Base-by-base conservation (phyloP, 495 filamentous ascomycete species). In the Neurospora tetraspora region DNA sequence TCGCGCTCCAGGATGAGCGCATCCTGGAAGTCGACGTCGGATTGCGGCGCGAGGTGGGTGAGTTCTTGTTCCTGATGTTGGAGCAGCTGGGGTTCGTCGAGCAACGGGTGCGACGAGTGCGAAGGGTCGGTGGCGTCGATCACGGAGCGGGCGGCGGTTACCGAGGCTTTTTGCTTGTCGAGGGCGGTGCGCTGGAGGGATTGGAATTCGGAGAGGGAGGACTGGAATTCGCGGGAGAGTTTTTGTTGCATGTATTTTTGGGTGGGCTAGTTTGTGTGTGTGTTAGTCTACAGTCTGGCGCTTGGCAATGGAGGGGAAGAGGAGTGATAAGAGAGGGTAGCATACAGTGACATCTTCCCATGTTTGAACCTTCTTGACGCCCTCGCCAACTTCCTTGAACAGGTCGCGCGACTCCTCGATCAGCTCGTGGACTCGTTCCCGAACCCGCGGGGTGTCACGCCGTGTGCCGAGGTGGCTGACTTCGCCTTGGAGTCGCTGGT, bases 11-110 rank as follows among this genome's bases (percentile, higher is more conserved):
- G 89, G 79, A 99, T 98, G 40, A 99, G 83, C 12, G 91, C 89
- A 74, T 98, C 96, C 78, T 99, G 96, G 84, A 98, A 99, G 77
- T 98, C 94, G 69, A 99, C 96, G 77, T 99, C 96, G 78, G 93
- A 91, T 79, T 99, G 96, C 42, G 94, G 88, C 2, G 96, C 96
- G 2, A 98, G 87, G 18, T 91, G 92, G 36, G 91, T 84, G 76
- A 92, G 88, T 75, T 96, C 89, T 78, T 95, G 89, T 71, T 95
- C 86, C 77, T 94, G 92, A 70, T 87, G 85, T 37, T 87, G 85
- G 74, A 91, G 88, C 71, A 88, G 86, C 69, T 88, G 86, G 37
- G 85, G 82, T 73, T 80, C 74, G 7, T 71, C 68, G 31, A 74
- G 73, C 14, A 77, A 74, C 42, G 79, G 82, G 4, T 84, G 75